Evolutionary conservation across 257 asterid species (phyloP).

Genomic region (Nicotiana undulata): DNA sequence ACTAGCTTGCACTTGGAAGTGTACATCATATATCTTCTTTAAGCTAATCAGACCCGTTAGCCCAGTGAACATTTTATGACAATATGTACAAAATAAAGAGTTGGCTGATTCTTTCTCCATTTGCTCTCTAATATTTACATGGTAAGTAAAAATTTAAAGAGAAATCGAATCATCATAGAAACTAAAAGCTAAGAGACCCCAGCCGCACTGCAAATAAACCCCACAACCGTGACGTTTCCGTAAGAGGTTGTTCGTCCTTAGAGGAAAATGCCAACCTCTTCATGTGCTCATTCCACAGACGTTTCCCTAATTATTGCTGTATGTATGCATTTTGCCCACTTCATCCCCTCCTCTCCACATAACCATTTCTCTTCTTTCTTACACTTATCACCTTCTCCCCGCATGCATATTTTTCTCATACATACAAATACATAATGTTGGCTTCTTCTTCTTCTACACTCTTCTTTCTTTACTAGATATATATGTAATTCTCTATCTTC

Average conservation of each 20-base stretch:
- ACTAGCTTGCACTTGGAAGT: background rate
- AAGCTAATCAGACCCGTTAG: background rate
- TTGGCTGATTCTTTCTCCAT: background rate
- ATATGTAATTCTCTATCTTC: background rate
- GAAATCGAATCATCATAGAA: background rate
- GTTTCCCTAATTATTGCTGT: background rate
- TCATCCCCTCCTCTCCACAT: background rate
- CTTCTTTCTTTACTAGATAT: background rate
- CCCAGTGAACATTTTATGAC: background rate
- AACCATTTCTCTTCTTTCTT: background rate
- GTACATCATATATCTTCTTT: background rate
- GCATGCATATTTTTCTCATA: background rate
- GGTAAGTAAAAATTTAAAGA: background rate
- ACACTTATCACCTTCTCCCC: background rate
- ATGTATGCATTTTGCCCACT: background rate
- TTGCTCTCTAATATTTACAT: background rate
- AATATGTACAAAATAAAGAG: background rate
- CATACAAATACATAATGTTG: background rate
- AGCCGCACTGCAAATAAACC: slow-evolving; percentile 2
- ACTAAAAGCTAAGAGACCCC: slow-evolving; percentile 8
- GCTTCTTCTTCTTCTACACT: background rate
- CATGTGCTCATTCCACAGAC: slow-evolving; percentile 4
- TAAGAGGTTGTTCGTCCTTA: slow-evolving; percentile 2
- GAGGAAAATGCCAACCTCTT: background rate
- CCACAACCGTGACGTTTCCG: slow-evolving; percentile 17